Percentiles rank a stretch among this genome's conserved stretches.
phyloP scores from a whole-genome alignment of 129 eudicot genomes.

The Chrysanthemum lavandulifolium region DNA sequence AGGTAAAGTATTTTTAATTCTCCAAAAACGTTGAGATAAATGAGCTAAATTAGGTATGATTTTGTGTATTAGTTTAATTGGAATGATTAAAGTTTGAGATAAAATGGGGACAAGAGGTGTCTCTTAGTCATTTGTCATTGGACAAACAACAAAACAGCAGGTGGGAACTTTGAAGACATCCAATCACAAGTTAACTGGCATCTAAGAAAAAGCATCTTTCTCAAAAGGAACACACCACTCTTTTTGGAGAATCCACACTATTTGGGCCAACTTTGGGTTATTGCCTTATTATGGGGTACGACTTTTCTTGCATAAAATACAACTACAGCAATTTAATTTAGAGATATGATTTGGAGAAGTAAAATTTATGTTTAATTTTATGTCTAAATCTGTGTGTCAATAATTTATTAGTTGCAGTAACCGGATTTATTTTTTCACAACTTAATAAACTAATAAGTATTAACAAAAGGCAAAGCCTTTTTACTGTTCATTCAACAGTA shows the following conservation, averaged over 20 bases:
- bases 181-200: constrained; percentile 36
- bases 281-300: not conserved
- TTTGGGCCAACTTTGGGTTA: not conserved
- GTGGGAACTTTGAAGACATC: constrained; percentile 41
- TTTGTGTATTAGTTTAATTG: not conserved
- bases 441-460: no score
- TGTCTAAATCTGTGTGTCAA: no score
- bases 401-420: no score
- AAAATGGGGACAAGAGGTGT: constrained; percentile 17
- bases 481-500: no score
- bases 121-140: constrained; percentile 25
- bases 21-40: not conserved
- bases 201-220: constrained; percentile 28
- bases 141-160: constrained; percentile 34
- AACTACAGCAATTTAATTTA: no score
- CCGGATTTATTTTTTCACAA: no score
- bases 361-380: no score
- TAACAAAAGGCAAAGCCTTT: no score
- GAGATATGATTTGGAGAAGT: no score
- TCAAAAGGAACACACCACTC: constrained; percentile 30
- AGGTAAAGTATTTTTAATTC: not conserved
- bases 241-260: constrained; percentile 22
- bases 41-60: not conserved
- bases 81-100: not conserved
- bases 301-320: not conserved